These are phyloP conservation scores for Colletotrichum viniferum DNA, from an alignment of 2,329 filamentous ascomycete species.

Conservation along the genomic window DNA sequence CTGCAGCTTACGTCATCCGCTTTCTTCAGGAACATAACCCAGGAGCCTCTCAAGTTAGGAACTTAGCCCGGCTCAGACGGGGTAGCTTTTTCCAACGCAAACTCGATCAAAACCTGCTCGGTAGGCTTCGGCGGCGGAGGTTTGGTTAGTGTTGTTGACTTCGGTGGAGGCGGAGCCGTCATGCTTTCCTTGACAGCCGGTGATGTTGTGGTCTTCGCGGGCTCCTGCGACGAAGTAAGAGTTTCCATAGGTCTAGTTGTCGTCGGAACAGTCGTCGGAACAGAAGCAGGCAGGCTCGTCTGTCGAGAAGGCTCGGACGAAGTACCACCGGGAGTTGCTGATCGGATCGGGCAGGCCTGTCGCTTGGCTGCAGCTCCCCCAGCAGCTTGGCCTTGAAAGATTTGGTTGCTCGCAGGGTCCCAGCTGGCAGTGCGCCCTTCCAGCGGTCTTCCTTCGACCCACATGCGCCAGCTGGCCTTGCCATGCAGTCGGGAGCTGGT, in stretches of 20 bases:
- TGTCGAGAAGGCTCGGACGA: background rate
- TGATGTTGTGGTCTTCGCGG: background rate
- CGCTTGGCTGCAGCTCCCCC: background rate
- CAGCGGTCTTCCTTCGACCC: slow-evolving; percentile 28
- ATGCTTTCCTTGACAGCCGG: background rate
- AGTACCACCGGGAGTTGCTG: background rate
- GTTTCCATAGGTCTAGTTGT: background rate
- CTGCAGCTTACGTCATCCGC: background rate
- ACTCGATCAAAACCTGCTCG: background rate
- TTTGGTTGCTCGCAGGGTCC: background rate
- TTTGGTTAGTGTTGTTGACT: background rate
- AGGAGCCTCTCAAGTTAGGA: background rate
- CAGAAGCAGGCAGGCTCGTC: background rate
- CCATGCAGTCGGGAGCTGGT: background rate
- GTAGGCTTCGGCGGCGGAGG: background rate
- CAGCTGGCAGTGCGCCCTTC: slow-evolving; percentile 21
- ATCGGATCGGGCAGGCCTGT: background rate
- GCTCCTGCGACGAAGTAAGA: background rate
- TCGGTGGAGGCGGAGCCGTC: background rate
- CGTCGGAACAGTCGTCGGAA: background rate
- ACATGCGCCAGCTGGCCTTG: background rate
- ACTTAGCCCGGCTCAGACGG: background rate
- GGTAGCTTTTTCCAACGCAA: too few species aligned
- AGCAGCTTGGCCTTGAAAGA: background rate
- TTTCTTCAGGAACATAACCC: background rate